phyloP scores from a whole-genome alignment of 192 early-diverging fungal species.

The Mortierella antarctica region DNA sequence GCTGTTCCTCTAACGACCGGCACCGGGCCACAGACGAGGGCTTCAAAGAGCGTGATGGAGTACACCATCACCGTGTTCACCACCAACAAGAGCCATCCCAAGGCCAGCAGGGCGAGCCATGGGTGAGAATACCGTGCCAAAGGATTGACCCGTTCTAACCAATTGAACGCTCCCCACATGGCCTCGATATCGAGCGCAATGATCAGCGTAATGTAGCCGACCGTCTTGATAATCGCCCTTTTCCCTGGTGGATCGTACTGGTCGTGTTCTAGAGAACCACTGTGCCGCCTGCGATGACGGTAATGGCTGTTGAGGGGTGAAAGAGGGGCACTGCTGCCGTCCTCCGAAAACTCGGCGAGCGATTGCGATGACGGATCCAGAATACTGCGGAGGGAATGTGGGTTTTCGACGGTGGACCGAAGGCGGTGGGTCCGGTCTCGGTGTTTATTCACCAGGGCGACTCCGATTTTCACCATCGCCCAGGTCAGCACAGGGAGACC shows the following conservation, averaged over 20 bases:
- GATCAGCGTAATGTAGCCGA: slow-evolving; percentile 13
- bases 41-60: slow-evolving; percentile 20
- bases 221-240: background rate
- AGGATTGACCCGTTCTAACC: slow-evolving; percentile 9
- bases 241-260: background rate
- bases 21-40: slow-evolving; percentile 13
- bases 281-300: slow-evolving; percentile 3
- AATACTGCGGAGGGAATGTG: slow-evolving; percentile 20
- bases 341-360: slow-evolving; percentile 19
- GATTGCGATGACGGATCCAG: slow-evolving; percentile 24
- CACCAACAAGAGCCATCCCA: slow-evolving; percentile 7
- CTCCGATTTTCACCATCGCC: slow-evolving; percentile 3
- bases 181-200: slow-evolving; percentile 12
- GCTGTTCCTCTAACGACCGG: slow-evolving; percentile 10
- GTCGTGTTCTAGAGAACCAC: background rate
- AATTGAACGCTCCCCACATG: slow-evolving; percentile 2
- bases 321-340: slow-evolving; percentile 19
- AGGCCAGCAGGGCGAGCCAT: slow-evolving; percentile 25
- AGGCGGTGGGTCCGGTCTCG: background rate
- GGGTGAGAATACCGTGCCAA: slow-evolving; percentile 21
- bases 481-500: slow-evolving; percentile 28
- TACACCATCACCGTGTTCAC: slow-evolving; percentile 34
- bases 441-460: background rate
- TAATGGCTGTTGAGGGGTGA: background rate
- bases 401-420: background rate